Evolutionary conservation across 768 basidiomycete genomes (phyloP).

Genomic region (Boletellus emodensis): DNA sequence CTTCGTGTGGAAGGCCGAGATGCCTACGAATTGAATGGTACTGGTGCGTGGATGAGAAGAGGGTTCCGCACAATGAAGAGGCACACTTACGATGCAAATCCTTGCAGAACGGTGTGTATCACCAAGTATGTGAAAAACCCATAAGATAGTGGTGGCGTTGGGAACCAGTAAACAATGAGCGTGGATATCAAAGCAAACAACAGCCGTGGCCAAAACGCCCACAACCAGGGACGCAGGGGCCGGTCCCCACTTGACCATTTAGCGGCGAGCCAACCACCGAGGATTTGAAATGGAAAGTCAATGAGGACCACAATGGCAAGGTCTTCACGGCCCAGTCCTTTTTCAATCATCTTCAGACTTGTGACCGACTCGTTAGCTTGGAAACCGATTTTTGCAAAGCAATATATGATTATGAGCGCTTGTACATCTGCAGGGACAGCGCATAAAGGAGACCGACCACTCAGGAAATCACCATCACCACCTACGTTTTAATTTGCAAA

Average conservation of each 20-base stretch:
- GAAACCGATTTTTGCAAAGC: slow-evolving; percentile 92
- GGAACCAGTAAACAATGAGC: slow-evolving; percentile 81
- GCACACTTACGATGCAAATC: slow-evolving; percentile 73
- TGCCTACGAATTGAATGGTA: slow-evolving; percentile 98
- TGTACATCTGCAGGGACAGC: slow-evolving; percentile 67
- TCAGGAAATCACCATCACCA: not conserved
- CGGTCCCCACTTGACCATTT: slow-evolving; percentile 82
- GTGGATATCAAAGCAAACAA: slow-evolving; percentile 68
- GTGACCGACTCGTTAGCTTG: slow-evolving; percentile 91
- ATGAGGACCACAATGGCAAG: slow-evolving; percentile 92
- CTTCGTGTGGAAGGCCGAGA: slow-evolving; percentile 97
- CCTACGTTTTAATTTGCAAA: slow-evolving; percentile 87
- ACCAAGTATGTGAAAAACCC: slow-evolving; percentile 82
- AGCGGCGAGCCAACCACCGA: slow-evolving; percentile 92
- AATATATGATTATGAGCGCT: slow-evolving; percentile 77
- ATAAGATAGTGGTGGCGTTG: slow-evolving; percentile 64
- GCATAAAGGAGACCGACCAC: not conserved
- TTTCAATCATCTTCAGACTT: slow-evolving; percentile 92
- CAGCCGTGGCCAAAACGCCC: slow-evolving; percentile 87
- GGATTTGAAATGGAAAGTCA: slow-evolving; percentile 96
- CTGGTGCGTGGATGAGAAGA: slow-evolving; percentile 37
- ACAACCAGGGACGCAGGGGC: slow-evolving; percentile 83
- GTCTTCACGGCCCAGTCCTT: slow-evolving; percentile 93
- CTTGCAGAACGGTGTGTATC: slow-evolving; percentile 74
- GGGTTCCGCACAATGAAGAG: not conserved